A percentile compares a stretch with the other conserved stretches of the same genome.
phyloP scores from a whole-genome alignment of 768 basidiomycete species.

The Psilocybe azurescens region DNA sequence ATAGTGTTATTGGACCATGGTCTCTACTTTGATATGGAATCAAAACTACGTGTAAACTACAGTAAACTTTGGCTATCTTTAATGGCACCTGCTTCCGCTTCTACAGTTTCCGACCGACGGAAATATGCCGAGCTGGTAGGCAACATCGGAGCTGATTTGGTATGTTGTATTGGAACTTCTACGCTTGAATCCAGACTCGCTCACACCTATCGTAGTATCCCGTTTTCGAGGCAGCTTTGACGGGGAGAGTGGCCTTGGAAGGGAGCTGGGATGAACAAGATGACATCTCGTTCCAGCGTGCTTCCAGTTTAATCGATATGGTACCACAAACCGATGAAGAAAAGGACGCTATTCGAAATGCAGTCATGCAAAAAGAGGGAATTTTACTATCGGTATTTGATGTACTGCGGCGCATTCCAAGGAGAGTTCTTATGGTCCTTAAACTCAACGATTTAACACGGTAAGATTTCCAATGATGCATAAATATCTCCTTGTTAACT shows the following conservation, averaged over 20 bases:
- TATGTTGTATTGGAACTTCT: constrained; percentile 37
- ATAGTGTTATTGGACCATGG: constrained; percentile 95
- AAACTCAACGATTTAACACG: constrained; percentile 88
- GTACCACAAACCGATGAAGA: constrained; percentile 76
- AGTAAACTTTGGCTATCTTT: constrained; percentile 91
- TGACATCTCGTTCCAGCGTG: constrained; percentile 55
- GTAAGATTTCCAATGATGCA: constrained; percentile 37
- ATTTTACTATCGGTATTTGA: constrained; percentile 86
- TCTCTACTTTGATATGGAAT: constrained; percentile 89
- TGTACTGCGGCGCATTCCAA: constrained; percentile 84
- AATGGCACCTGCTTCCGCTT: constrained; percentile 71
- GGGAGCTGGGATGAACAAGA: constrained; percentile 56
- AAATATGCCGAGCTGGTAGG: constrained; percentile 93
- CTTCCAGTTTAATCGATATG: constrained; percentile 79
- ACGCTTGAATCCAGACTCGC: not conserved
- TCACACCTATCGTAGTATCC: constrained; percentile 65
- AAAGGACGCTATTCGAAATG: constrained; percentile 79
- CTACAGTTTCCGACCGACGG: constrained; percentile 68
- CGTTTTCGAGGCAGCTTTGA: constrained; percentile 93
- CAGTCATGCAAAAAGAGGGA: constrained; percentile 84
- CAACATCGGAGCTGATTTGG: constrained; percentile 87
- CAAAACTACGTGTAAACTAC: constrained; percentile 81
- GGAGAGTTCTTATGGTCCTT: constrained; percentile 82
- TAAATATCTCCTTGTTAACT: constrained; percentile 1
- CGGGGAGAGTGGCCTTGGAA: constrained; percentile 80